A percentile compares a stretch with the other conserved stretches of the same genome.
Conservation (phyloP, 306 rosid genomes). For the Betula pendula region DNA sequence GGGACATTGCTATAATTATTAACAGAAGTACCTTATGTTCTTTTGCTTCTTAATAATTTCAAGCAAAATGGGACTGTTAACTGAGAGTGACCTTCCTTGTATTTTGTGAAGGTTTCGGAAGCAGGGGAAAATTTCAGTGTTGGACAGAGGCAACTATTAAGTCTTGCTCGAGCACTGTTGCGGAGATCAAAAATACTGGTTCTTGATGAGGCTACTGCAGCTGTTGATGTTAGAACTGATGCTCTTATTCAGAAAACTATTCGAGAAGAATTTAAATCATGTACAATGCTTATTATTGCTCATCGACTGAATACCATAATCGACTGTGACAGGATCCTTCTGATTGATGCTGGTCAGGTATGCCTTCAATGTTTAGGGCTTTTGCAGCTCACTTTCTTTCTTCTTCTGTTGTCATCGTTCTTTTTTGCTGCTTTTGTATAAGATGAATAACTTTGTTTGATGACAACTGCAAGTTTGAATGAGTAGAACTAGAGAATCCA, state of each 20-base stretch:
- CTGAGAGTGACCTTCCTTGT: slow-evolving; percentile 13
- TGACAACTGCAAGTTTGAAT: slow-evolving; percentile 16
- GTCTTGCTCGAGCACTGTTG: slow-evolving; percentile 83
- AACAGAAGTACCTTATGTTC: neutral
- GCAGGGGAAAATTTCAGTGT: slow-evolving; percentile 94
- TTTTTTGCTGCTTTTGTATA: neutral
- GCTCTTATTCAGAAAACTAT: slow-evolving; percentile 86
- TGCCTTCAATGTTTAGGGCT: slow-evolving; percentile 7
- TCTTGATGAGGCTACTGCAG: slow-evolving; percentile 93
- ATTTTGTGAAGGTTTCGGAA: slow-evolving; percentile 64
- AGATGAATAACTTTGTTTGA: neutral
- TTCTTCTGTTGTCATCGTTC: neutral
- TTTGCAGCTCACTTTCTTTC: neutral
- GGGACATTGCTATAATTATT: neutral
- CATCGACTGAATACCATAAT: slow-evolving; percentile 87
- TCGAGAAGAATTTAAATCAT: slow-evolving; percentile 73
- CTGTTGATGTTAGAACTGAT: slow-evolving; percentile 89
- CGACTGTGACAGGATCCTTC: slow-evolving; percentile 68
- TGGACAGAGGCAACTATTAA: slow-evolving; percentile 87
- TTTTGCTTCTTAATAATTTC: slow-evolving; percentile 7
- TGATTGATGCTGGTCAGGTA: slow-evolving; percentile 81
- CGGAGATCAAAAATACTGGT: slow-evolving; percentile 87
- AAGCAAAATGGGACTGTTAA: neutral
- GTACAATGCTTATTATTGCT: slow-evolving; percentile 89
- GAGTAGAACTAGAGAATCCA: slow-evolving; percentile 1